Evolutionary conservation across 768 basidiomycete genomes (phyloP).

Genomic region (Pleurotus pulmonarius): DNA sequence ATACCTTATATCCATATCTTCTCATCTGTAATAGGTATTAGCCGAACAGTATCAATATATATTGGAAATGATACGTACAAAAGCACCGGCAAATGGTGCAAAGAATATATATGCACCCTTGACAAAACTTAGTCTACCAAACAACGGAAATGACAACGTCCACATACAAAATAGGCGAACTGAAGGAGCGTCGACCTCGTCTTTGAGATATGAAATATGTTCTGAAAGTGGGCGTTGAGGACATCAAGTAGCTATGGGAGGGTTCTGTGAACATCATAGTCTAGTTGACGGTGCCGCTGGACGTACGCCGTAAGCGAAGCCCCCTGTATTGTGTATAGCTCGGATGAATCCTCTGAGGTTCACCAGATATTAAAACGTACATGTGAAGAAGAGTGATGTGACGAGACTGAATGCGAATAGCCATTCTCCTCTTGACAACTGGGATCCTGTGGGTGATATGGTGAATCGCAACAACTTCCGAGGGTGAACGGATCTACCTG

Average conservation of each 20-base stretch:
- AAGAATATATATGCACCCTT: slow-evolving; percentile 60
- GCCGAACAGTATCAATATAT: background rate
- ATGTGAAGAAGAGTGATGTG: slow-evolving; percentile 74
- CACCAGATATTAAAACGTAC: slow-evolving; percentile 27
- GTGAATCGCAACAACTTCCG: no score
- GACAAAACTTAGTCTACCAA: no score
- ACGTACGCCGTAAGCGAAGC: slow-evolving; percentile 63
- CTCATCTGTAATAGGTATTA: slow-evolving; percentile 40
- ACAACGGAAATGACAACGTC: no score
- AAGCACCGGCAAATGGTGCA: slow-evolving; percentile 53
- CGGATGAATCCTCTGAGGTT: no score
- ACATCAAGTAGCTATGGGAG: slow-evolving; percentile 55
- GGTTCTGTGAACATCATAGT: slow-evolving; percentile 13
- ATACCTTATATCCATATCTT: slow-evolving; percentile 62
- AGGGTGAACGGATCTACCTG: background rate
- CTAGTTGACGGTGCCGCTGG: slow-evolving; percentile 2
- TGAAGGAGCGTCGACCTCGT: slow-evolving; percentile 74
- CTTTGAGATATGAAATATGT: slow-evolving; percentile 62
- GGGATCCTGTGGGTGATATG: slow-evolving; percentile 26
- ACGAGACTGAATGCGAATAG: slow-evolving; percentile 63
- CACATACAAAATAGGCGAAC: slow-evolving; percentile 54
- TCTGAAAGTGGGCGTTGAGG: slow-evolving; percentile 71
- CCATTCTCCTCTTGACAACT: slow-evolving; percentile 44
- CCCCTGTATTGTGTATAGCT: slow-evolving; percentile 34
- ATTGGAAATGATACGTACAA: slow-evolving; percentile 35